Conservation (phyloP, 176 grass and related monocot genomes). For the Carex parvula region DNA sequence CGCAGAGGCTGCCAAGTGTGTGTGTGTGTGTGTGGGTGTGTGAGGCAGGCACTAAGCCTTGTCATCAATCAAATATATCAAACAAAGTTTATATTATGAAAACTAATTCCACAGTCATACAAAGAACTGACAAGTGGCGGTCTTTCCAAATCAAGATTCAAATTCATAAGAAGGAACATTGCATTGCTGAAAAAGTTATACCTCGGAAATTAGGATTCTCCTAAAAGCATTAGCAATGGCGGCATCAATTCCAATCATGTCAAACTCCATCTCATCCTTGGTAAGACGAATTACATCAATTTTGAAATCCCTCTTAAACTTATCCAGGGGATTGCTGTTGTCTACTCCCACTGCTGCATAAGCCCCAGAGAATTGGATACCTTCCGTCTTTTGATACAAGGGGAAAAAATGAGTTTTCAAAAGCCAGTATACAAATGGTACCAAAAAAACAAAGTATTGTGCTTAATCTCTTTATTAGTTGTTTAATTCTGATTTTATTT, state of each 20-base stretch:
- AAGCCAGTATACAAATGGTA: neutral
- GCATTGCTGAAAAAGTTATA: conserved; percentile 26
- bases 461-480: neutral
- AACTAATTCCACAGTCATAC: neutral
- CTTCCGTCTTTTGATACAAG: conserved; percentile 57
- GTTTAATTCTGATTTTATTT: neutral
- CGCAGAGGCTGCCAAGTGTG: too few species aligned
- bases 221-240: conserved; percentile 83
- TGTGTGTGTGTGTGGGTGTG: too few species aligned
- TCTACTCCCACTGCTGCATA: conserved; percentile 67
- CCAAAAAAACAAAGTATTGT: neutral
- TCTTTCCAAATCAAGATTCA: neutral
- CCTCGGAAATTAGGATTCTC: conserved; percentile 85
- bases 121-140: neutral
- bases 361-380: conserved; percentile 57
- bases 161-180: neutral
- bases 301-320: conserved; percentile 62
- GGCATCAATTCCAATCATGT: conserved; percentile 92
- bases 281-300: conserved; percentile 58
- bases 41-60: neutral
- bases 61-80: neutral
- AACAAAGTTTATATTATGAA: neutral
- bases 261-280: conserved; percentile 87
- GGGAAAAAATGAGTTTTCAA: neutral
- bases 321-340: conserved; percentile 44